Percentiles rank a stretch among this genome's conserved stretches.
These are phyloP conservation scores for Tardiomyces digboiensis DNA, from an alignment of 1,139 yeast genomes.

Conservation along the genomic window DNA sequence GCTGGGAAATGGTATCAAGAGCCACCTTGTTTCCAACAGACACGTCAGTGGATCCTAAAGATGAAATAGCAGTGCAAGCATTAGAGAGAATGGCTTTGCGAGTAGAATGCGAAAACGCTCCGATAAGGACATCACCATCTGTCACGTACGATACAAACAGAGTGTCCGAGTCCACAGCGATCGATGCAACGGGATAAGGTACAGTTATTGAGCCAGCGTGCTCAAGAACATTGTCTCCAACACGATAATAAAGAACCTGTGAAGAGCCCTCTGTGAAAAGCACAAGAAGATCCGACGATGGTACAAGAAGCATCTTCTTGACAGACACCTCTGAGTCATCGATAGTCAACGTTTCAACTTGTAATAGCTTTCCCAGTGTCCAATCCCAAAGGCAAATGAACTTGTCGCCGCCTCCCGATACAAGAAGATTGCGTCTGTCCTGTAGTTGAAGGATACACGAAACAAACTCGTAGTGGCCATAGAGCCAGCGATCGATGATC, in stretches of 20 bases:
- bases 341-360: not conserved
- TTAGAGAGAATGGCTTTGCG: not conserved
- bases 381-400: constrained; percentile 74
- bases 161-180: not conserved
- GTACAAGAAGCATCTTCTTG: not conserved
- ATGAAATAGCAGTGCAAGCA: not conserved
- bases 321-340: not conserved
- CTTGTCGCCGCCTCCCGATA: constrained; percentile 91
- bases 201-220: not conserved
- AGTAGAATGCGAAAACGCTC: not conserved
- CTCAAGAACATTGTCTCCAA: not conserved
- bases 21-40: constrained; percentile 45
- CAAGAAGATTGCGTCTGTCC: constrained; percentile 39
- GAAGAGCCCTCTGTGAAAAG: not conserved
- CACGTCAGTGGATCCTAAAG: not conserved
- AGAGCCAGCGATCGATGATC: constrained; percentile 72
- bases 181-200: not conserved
- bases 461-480: constrained; percentile 82
- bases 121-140: not conserved
- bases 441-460: constrained; percentile 48
- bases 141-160: not conserved
- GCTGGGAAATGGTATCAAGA: constrained; percentile 49
- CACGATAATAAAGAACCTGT: not conserved
- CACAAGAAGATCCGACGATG: not conserved
- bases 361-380: constrained; percentile 35